A percentile compares a stretch with the other conserved stretches of the same genome.
These are phyloP conservation scores for Hibiscus syriacus DNA, from an alignment of 345 rosid genomes.

Conservation along the genomic window DNA sequence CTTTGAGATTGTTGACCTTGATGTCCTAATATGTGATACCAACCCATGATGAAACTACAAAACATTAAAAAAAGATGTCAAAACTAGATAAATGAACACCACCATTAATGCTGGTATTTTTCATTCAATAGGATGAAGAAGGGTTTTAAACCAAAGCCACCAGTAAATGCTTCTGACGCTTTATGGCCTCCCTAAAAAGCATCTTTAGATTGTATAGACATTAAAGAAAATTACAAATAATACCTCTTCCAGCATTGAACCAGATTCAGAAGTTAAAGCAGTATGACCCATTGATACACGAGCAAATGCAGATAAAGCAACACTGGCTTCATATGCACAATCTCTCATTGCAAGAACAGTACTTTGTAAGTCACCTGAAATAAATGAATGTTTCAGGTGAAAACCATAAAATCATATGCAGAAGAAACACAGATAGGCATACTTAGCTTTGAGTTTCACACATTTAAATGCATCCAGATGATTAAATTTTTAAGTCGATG, in stretches of 20 bases:
- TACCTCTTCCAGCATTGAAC: slow-evolving; percentile 98
- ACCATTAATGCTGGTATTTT: background rate
- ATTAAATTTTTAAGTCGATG: background rate
- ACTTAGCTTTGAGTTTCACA: slow-evolving; percentile 7
- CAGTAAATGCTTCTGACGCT: background rate
- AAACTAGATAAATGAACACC: background rate
- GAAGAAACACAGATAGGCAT: slow-evolving; percentile 5
- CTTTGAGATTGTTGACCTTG: background rate
- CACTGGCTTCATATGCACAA: slow-evolving; percentile 76
- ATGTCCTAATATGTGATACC: background rate
- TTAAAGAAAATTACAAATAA: slow-evolving; percentile 3
- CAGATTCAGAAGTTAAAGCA: slow-evolving; percentile 90
- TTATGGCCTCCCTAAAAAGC: slow-evolving; percentile 10
- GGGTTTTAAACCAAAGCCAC: background rate
- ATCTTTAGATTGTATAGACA: background rate
- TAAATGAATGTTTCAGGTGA: background rate
- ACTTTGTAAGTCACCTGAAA: slow-evolving; percentile 66
- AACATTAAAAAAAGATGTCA: background rate
- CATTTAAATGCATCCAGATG: background rate
- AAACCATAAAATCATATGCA: background rate
- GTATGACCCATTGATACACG: slow-evolving; percentile 73
- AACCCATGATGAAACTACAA: background rate
- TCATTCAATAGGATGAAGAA: background rate
- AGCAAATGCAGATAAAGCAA: slow-evolving; percentile 65
- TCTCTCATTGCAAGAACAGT: slow-evolving; percentile 84